Base-by-base conservation (phyloP, 2,329 filamentous ascomycete species). In the Pseudohalonectria lignicola region DNA sequence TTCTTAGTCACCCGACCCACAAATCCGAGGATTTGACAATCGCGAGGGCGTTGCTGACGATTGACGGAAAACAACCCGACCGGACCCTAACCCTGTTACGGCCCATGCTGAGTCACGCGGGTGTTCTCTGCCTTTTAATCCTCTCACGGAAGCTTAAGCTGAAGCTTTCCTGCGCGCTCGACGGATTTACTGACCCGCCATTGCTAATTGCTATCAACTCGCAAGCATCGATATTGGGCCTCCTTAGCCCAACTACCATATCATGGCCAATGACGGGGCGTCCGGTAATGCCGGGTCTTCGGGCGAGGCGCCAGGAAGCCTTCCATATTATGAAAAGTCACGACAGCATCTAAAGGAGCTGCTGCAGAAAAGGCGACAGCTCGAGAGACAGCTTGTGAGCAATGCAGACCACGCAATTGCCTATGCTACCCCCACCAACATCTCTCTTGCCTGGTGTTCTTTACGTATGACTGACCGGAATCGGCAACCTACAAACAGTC, bases 311-410 rank as follows among this genome's bases (percentile, higher is more conserved):
- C 63, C 66, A 15, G 28, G 28, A 63, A 69, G 41, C 54, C 62
- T 57, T 37, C 78, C 79, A 15, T 86, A 82, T 60, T 86, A 86
- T 57, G 82, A 86, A 55, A 79, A 80, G 52, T 67, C 83, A 34
- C 71, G 81, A 42, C 68, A 72, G 41, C 77, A 82, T 41, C 65
- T 86, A 4, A 72, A 79, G 44, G 73, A 79, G 40, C 76, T 80
- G 2, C 60, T 87, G 8, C 65, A 76, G 37, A 79, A 76, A 60
- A 82, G 81, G 54, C 68, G 75, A 20, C 49, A 70, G 15, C 66
- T 84, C 37, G 54, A 59, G 30, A 49, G 48, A 39, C 53, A 50
- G 20, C 42, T 60, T 37, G 57, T 60, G 35, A 8, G 26, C 19
- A 10, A 11, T 5, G 29, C 9, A 28, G 19, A 17, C 15, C 5